Evolutionary conservation across 2,329 filamentous ascomycete species (phyloP).

Genomic region (Fusarium citri): DNA sequence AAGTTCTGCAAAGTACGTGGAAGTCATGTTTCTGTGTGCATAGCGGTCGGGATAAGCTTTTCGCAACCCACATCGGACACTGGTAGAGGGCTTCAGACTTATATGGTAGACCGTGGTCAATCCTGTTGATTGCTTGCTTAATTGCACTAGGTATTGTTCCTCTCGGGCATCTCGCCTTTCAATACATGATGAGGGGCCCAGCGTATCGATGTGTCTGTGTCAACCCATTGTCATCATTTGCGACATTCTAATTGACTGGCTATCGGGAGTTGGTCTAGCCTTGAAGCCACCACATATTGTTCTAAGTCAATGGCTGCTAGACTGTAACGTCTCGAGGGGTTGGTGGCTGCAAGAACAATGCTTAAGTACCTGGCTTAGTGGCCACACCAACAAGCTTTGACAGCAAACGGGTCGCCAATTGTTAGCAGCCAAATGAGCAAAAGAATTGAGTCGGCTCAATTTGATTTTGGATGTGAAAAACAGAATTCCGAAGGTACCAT

Average conservation of each 20-base stretch:
- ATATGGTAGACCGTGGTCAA: not conserved
- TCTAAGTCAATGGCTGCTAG: not conserved
- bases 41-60: not conserved
- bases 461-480: rapidly evolving
- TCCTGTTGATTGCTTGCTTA: rapidly evolving
- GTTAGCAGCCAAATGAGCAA: no score
- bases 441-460: not conserved
- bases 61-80: not conserved
- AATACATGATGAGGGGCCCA: not conserved
- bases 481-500: not conserved
- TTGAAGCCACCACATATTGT: not conserved
- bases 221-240: not conserved
- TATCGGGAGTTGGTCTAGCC: not conserved
- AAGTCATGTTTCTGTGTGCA: not conserved
- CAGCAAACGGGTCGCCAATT: not conserved
- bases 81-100: not conserved
- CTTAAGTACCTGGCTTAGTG: not conserved
- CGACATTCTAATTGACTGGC: not conserved
- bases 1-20: not conserved
- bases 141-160: not conserved
- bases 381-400: not conserved
- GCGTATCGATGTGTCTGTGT: not conserved
- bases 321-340: not conserved
- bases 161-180: not conserved
- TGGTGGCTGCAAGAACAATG: conserved; percentile 4